These are phyloP conservation scores for Phytophthora pistaciae DNA, from an alignment of 352 stramenopile species.

Conservation along the genomic window DNA sequence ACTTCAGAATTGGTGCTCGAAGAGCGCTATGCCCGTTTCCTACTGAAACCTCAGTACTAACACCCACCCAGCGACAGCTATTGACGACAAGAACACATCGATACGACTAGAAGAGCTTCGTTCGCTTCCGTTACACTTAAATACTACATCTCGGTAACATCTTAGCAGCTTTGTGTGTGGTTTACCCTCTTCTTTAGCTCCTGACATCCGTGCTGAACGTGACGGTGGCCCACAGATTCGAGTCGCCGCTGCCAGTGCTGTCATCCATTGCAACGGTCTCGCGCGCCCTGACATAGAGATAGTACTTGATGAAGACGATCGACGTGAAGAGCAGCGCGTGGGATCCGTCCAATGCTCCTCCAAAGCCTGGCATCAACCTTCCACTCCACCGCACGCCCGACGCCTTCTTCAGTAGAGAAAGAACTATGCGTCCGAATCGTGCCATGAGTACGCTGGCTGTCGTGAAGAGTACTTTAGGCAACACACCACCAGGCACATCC, in stretches of 20 bases:
- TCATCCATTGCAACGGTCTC: conserved; percentile 17
- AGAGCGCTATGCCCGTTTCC: neutral
- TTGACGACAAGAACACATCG: too few species aligned
- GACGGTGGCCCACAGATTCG: conserved; percentile 32
- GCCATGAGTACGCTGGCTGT: conserved; percentile 89
- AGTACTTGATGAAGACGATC: conserved; percentile 59
- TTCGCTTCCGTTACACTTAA: conserved; percentile 12
- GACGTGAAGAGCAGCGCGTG: conserved; percentile 92
- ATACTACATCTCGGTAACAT: conserved; percentile 30
- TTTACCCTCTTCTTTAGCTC: conserved; percentile 5
- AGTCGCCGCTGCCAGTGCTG: conserved; percentile 26
- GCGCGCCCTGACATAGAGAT: conserved; percentile 43
- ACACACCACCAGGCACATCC: conserved; percentile 43
- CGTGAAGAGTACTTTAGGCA: conserved; percentile 80
- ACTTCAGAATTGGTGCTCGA: neutral
- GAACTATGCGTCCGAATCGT: conserved; percentile 92
- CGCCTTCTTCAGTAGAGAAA: conserved; percentile 94
- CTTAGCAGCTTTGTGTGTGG: neutral
- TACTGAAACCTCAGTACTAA: neutral
- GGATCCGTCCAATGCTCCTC: conserved; percentile 92
- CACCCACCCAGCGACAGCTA: too few species aligned
- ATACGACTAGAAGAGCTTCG: conserved; percentile 11
- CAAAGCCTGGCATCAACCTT: conserved; percentile 93
- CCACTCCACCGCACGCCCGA: conserved; percentile 93
- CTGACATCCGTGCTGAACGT: conserved; percentile 36